Evolutionary conservation across 2,329 filamentous ascomycete species (phyloP).

Genomic region (Cercospora canescens): DNA sequence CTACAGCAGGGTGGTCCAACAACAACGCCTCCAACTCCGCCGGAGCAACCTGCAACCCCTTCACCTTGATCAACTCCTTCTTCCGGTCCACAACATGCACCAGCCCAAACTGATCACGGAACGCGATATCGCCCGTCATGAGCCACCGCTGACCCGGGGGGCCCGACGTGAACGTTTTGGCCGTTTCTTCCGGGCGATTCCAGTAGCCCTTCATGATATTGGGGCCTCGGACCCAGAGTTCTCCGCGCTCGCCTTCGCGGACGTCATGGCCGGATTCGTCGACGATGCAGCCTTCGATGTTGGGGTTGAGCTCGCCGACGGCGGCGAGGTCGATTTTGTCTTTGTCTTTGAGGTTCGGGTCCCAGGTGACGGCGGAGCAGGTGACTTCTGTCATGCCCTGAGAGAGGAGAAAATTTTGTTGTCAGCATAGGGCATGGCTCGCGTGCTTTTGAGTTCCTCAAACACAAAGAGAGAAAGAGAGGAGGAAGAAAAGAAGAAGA

Average conservation of each 20-base stretch:
- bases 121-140: slow-evolving; percentile 60
- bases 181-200: slow-evolving; percentile 55
- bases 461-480: background rate
- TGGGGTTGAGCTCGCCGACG: slow-evolving; percentile 15
- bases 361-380: slow-evolving; percentile 65
- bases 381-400: slow-evolving; percentile 82
- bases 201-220: slow-evolving; percentile 78
- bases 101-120: slow-evolving; percentile 69
- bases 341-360: slow-evolving; percentile 50
- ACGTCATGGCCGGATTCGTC: slow-evolving; percentile 60
- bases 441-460: background rate
- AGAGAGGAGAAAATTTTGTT: background rate
- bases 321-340: slow-evolving; percentile 25
- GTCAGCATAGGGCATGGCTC: background rate
- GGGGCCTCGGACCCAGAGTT: slow-evolving; percentile 72
- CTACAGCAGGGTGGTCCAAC: slow-evolving; percentile 56
- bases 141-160: slow-evolving; percentile 65
- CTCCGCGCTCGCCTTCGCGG: slow-evolving; percentile 43
- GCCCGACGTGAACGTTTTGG: slow-evolving; percentile 30
- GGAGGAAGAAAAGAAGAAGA: background rate
- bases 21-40: slow-evolving; percentile 61
- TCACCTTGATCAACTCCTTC: slow-evolving; percentile 68
- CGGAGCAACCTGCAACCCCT: slow-evolving; percentile 62
- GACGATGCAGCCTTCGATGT: slow-evolving; percentile 7
- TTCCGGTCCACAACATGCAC: slow-evolving; percentile 72